Percentiles rank a stretch among this genome's conserved stretches.
phyloP scores from a whole-genome alignment of 257 asterid genomes.

The Coffea eugenioides region DNA sequence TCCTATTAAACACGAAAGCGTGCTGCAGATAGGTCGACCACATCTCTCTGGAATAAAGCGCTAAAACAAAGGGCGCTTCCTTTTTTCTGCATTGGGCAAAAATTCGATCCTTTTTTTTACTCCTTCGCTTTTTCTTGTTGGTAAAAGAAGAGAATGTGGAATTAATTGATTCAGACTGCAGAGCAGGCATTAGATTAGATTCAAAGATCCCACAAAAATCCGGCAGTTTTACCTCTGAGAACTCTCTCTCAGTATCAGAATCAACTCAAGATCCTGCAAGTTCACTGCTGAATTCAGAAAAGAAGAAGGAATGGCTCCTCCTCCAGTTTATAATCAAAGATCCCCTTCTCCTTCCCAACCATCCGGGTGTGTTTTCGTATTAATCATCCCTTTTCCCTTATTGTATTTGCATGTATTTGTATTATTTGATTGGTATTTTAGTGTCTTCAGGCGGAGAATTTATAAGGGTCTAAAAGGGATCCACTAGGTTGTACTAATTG shows the following conservation, averaged over 20 bases:
- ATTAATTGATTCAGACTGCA: neutral
- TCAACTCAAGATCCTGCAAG: constrained; percentile 11
- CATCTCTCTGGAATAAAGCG: no score
- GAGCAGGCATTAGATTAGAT: neutral
- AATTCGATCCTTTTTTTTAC: no score
- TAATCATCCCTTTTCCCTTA: neutral
- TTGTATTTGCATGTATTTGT: neutral
- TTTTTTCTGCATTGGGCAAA: no score
- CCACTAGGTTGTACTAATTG: neutral
- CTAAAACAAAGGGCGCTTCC: no score
- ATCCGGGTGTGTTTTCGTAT: constrained; percentile 59
- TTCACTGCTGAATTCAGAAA: neutral
- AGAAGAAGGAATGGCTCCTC: constrained; percentile 65
- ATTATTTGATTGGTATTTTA: neutral
- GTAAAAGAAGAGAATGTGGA: neutral
- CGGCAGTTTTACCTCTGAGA: neutral
- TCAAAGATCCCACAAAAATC: constrained; percentile 7
- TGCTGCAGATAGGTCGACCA: no score
- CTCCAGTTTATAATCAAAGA: constrained; percentile 72
- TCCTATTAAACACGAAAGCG: no score
- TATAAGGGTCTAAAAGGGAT: no score
- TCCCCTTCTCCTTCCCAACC: constrained; percentile 98
- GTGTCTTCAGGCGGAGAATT: neutral
- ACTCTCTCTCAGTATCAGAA: neutral
- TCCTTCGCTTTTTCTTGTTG: neutral